A percentile compares a stretch with the other conserved stretches of the same genome.
These are phyloP conservation scores for Serendipita vermifera DNA, from an alignment of 768 basidiomycete genomes.

Conservation along the genomic window DNA sequence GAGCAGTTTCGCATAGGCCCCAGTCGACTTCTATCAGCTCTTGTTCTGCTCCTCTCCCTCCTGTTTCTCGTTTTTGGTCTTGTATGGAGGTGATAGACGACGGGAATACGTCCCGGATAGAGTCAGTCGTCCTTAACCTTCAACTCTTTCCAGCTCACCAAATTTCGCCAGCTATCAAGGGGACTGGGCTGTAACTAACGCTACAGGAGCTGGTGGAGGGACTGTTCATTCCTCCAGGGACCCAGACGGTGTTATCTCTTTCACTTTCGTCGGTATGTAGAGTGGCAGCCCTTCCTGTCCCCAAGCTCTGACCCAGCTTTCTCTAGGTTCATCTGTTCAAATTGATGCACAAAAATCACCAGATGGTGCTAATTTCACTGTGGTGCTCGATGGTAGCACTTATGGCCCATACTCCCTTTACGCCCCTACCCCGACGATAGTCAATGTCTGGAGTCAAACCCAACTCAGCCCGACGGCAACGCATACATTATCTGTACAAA, in stretches of 20 bases:
- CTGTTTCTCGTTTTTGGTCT: not conserved
- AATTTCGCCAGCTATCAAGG: not conserved
- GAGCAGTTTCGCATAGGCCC: no score
- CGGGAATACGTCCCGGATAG: not conserved
- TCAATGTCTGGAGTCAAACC: conserved; percentile 6
- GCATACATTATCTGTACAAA: not conserved
- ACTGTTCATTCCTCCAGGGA: not conserved
- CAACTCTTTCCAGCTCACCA: not conserved
- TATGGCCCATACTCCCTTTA: conserved; percentile 5
- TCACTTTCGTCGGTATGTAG: not conserved
- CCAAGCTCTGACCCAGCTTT: not conserved
- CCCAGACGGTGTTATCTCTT: not conserved
- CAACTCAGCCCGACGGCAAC: not conserved
- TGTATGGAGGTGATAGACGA: conserved; percentile 5
- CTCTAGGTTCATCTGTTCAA: not conserved
- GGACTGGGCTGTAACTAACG: not conserved
- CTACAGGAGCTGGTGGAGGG: not conserved
- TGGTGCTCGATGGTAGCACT: not conserved
- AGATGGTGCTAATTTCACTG: conserved; percentile 7
- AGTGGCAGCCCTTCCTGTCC: not conserved
- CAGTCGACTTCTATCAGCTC: not conserved
- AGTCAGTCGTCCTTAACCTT: not conserved
- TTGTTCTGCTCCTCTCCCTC: not conserved
- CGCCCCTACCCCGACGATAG: not conserved
- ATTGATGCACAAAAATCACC: not conserved